Base-by-base conservation (phyloP, 2,329 filamentous ascomycete species). In the Pseudogymnoascus sp. region DNA sequence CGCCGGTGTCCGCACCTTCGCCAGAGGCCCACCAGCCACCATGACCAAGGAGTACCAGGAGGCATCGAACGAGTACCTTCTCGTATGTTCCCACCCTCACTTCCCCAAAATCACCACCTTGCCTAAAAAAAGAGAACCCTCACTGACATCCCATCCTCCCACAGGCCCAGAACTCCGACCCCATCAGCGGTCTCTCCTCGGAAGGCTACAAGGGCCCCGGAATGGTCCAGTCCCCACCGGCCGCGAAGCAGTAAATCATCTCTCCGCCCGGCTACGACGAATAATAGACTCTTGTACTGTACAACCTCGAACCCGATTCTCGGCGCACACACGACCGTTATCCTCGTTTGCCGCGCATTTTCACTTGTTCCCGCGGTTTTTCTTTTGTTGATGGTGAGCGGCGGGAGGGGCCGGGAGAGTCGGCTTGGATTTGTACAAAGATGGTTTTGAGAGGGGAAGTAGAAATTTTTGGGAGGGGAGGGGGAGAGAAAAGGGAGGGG, bases 1-100 rank as follows among this genome's bases (percentile, higher is more conserved):
- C 81, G 81, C 80, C 72, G 67, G 77, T 72, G 84, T 90, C 75
- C 89, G 93, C 73, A 69, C 83, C 69, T 88, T 90, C 76, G 91
- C 89, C 72, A 83, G 85, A 75, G 84, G 85, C 65, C 74, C 84
- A 67, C 95, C 95, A 69, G 81, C 82, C 77, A 96, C 93, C 73
- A 96, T 99, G 93, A 93, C 83, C 80, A 90, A 91, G 84, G 95
- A 99, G 80, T 97, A 90, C 86, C 91, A 99, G 82, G 92, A 97
- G 82, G 89, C 89, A 71, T 84, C 88, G 70, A 96, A 99, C 79
- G 95, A 97, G 82, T 95, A 90, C 78, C 83, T 97, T 77, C 93
- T 87, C 85, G 93, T 96, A 80, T 72, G 86, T 79, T 46, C 12
- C 14, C 60, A 59, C 42, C 16, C 21, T 18, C 43, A 34, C 34